phyloP scores from a whole-genome alignment of 2,329 filamentous ascomycete species.

The Colletotrichum theobromicola region DNA sequence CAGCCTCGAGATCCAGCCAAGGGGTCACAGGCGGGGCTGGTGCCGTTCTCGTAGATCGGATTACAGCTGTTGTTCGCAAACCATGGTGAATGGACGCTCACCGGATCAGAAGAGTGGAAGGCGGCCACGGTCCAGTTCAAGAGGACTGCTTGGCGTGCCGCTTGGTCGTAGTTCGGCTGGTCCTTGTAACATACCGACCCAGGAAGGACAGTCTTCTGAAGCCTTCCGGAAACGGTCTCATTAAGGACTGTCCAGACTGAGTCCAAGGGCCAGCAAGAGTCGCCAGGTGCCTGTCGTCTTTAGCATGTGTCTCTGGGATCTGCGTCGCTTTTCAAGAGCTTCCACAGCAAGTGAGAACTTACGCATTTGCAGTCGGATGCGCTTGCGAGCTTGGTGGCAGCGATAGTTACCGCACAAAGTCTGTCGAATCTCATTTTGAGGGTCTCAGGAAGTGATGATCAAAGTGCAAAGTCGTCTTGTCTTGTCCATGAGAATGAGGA shows the following conservation, averaged over 20 bases:
- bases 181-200: conserved; percentile 39
- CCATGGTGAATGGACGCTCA: conserved; percentile 20
- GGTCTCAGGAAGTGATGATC: not conserved
- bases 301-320: not conserved
- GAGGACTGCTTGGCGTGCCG: conserved; percentile 42
- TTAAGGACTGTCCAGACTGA: conserved; percentile 56
- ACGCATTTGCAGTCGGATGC: not conserved
- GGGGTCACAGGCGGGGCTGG: conserved; percentile 29
- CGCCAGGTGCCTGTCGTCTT: conserved; percentile 30
- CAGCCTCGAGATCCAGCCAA: not conserved
- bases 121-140: conserved; percentile 36
- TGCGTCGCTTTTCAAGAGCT: not conserved
- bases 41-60: conserved; percentile 39
- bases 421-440: not conserved
- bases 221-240: conserved; percentile 49
- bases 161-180: conserved; percentile 41
- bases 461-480: not conserved
- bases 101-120: conserved; percentile 31
- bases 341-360: not conserved
- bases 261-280: conserved; percentile 46
- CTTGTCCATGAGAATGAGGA: not conserved
- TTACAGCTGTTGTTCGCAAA: conserved; percentile 38
- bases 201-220: conserved; percentile 58
- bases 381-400: not conserved
- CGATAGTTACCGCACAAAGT: not conserved